These are phyloP conservation scores for Tulasnella sp. DNA, from an alignment of 768 basidiomycete genomes.

Conservation along the genomic window DNA sequence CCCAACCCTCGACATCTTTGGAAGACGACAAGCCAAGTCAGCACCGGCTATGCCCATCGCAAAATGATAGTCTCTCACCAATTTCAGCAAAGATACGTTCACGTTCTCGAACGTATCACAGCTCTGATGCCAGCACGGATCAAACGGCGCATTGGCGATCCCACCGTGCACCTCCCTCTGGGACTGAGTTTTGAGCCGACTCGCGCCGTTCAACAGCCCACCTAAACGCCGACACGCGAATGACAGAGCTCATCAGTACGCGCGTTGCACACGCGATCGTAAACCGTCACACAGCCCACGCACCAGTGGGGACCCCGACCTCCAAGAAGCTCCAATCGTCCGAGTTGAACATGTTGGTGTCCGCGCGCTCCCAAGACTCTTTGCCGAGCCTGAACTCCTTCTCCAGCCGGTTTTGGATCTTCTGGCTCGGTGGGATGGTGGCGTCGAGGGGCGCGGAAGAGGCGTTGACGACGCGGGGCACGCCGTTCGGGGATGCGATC, in stretches of 20 bases:
- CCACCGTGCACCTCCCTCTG: neutral
- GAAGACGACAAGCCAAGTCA: neutral
- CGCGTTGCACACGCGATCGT: neutral
- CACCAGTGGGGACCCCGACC: neutral
- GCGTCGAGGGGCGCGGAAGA: neutral
- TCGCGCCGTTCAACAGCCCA: neutral
- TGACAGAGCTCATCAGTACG: neutral
- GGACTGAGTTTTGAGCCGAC: neutral
- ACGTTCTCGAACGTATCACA: neutral
- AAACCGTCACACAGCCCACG: neutral
- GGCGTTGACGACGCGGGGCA: neutral
- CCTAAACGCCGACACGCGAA: neutral
- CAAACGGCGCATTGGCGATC: neutral
- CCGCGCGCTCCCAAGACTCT: neutral
- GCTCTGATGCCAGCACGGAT: neutral
- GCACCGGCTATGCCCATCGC: neutral
- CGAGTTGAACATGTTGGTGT: neutral
- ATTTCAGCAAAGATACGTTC: neutral
- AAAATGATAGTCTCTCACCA: neutral
- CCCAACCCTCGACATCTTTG: neutral
- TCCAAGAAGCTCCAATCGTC: constrained; percentile 4
- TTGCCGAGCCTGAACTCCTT: neutral
- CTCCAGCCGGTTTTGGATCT: neutral
- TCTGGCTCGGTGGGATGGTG: neutral
- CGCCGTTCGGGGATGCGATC: neutral